These are phyloP conservation scores for Citrus medica DNA, from an alignment of 345 rosid species.

Conservation along the genomic window DNA sequence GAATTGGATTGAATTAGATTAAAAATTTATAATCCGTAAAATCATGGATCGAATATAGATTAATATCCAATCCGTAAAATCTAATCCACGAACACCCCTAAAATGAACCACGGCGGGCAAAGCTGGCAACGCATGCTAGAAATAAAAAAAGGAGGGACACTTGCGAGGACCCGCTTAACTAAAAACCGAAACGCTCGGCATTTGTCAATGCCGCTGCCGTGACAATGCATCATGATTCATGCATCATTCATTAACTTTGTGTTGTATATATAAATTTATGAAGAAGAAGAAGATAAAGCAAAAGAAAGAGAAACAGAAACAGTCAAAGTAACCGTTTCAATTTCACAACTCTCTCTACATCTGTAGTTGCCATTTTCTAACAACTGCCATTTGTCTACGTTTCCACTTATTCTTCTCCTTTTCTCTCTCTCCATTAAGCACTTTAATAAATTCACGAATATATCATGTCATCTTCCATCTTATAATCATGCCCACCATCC, in stretches of 20 bases:
- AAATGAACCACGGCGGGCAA: background rate
- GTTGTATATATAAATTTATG: too few relatives aligned
- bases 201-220: background rate
- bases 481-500: too few relatives aligned
- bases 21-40: too few relatives aligned
- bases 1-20: accelerated
- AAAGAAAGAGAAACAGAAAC: background rate
- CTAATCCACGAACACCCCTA: too few relatives aligned
- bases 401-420: background rate
- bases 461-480: too few relatives aligned
- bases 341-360: background rate
- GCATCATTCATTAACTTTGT: too few relatives aligned
- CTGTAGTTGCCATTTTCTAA: background rate
- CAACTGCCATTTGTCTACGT: background rate
- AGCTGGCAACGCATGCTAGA: background rate
- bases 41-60: accelerated
- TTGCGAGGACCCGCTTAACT: background rate
- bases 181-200: background rate
- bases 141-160: background rate
- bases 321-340: conserved; percentile 8
- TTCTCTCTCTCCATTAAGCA: background rate
- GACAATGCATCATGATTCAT: background rate
- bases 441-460: too few relatives aligned
- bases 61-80: too few relatives aligned
- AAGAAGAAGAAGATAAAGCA: background rate